Evolutionary conservation across 2,329 filamentous ascomycete species (phyloP).

Genomic region (Aspergillus felis): DNA sequence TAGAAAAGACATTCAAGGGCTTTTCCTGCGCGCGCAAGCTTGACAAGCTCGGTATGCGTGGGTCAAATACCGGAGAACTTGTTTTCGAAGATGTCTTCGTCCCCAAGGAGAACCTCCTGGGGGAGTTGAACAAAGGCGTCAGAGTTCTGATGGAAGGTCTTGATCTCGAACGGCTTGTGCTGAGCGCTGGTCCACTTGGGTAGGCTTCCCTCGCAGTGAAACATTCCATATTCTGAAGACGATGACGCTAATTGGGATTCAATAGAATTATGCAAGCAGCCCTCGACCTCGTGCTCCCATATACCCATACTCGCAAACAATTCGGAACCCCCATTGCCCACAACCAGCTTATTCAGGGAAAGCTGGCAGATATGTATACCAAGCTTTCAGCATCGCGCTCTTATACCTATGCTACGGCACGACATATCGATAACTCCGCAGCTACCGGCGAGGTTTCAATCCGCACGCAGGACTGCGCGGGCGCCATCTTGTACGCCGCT

Average conservation of each 20-base stretch:
- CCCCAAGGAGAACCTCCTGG: constrained; percentile 75
- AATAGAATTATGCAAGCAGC: constrained; percentile 79
- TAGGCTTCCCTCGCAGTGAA: constrained; percentile 20
- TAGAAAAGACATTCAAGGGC: constrained; percentile 65
- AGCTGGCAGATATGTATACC: constrained; percentile 95
- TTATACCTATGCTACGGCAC: constrained; percentile 83
- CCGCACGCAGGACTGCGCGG: constrained; percentile 87
- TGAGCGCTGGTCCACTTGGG: constrained; percentile 85
- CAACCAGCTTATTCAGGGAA: constrained; percentile 90
- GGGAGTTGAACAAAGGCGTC: constrained; percentile 75
- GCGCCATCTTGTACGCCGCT: constrained; percentile 87
- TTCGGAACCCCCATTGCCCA: constrained; percentile 83
- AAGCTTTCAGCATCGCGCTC: constrained; percentile 79
- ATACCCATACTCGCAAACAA: constrained; percentile 83
- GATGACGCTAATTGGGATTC: neutral
- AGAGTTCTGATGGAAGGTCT: constrained; percentile 93
- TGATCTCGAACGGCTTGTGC: constrained; percentile 86
- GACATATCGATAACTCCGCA: constrained; percentile 71
- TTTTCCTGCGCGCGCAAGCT: constrained; percentile 88
- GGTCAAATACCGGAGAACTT: constrained; percentile 92
- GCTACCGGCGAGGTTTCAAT: constrained; percentile 45
- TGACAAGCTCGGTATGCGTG: constrained; percentile 97
- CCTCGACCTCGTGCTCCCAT: constrained; percentile 81
- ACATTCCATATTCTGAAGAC: neutral
- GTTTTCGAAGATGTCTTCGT: constrained; percentile 90